Conservation (phyloP, 148 eudicot species). For the Rhododendron molle region DNA sequence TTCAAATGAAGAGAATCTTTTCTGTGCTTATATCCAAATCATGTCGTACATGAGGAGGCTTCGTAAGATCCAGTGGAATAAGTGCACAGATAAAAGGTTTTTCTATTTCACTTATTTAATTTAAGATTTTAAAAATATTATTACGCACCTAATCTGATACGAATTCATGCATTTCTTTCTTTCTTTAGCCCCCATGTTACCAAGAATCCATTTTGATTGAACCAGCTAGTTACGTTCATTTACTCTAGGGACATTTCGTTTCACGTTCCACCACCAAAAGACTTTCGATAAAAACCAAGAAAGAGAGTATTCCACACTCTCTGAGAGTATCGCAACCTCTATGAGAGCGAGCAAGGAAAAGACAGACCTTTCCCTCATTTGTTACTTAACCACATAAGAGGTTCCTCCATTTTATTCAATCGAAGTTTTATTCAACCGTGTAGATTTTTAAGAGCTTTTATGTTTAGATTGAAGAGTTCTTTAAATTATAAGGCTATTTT, state of each 20-base stretch:
- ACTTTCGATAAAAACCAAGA: not conserved
- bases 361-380: not conserved
- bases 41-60: not conserved
- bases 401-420: not conserved
- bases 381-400: not conserved
- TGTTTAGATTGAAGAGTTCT: not conserved
- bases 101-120: not conserved
- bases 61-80: not conserved
- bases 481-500: not conserved
- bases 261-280: not conserved
- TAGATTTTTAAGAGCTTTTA: not conserved
- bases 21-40: not conserved
- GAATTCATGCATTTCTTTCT: not conserved
- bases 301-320: not conserved
- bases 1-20: no score
- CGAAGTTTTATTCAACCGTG: not conserved
- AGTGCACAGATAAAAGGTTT: not conserved
- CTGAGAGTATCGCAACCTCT: not conserved
- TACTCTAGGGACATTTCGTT: not conserved
- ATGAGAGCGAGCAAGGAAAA: not conserved
- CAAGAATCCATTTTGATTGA: not conserved
- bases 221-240: not conserved
- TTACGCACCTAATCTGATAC: not conserved
- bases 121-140: not conserved
- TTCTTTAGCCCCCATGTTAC: not conserved